Conservation (phyloP, 2,329 filamentous ascomycete species). For the Aotearoamyces nothofagi region DNA sequence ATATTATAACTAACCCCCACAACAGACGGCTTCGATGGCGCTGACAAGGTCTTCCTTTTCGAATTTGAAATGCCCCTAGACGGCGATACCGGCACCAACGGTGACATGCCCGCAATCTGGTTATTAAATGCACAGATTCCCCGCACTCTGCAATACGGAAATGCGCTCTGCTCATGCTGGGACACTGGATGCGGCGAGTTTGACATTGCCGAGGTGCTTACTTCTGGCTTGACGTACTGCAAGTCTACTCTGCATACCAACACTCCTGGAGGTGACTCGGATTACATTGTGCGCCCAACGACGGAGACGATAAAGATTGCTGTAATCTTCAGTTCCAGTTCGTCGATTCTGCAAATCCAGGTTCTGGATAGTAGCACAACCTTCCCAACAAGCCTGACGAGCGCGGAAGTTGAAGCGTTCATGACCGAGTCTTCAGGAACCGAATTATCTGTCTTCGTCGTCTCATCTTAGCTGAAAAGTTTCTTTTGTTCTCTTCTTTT, state of each 20-base stretch:
- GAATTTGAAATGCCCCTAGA: constrained; percentile 59
- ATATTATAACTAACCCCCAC: background rate
- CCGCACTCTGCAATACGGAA: constrained; percentile 52
- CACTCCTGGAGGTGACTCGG: constrained; percentile 46
- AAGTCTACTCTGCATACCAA: constrained; percentile 58
- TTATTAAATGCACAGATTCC: constrained; percentile 60
- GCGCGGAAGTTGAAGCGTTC: constrained; percentile 19
- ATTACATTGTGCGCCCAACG: constrained; percentile 57
- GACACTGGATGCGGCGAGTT: constrained; percentile 55
- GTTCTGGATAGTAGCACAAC: constrained; percentile 26
- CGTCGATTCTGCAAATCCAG: constrained; percentile 39
- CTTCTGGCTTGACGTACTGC: constrained; percentile 45
- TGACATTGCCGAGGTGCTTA: constrained; percentile 60
- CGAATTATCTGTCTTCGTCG: no score
- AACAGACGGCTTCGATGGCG: constrained; percentile 54
- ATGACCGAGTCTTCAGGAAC: no score
- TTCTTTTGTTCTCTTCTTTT: no score
- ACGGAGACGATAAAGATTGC: constrained; percentile 45
- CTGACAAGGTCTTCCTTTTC: constrained; percentile 58
- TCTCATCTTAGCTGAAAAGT: no score
- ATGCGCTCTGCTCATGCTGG: constrained; percentile 56
- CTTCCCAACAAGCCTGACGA: constrained; percentile 25
- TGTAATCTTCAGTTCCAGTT: constrained; percentile 39
- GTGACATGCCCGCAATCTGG: constrained; percentile 64
- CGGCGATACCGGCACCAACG: constrained; percentile 33